Evolutionary conservation across 2,329 filamentous ascomycete species (phyloP).

Genomic region (Clonostachys rosea): DNA sequence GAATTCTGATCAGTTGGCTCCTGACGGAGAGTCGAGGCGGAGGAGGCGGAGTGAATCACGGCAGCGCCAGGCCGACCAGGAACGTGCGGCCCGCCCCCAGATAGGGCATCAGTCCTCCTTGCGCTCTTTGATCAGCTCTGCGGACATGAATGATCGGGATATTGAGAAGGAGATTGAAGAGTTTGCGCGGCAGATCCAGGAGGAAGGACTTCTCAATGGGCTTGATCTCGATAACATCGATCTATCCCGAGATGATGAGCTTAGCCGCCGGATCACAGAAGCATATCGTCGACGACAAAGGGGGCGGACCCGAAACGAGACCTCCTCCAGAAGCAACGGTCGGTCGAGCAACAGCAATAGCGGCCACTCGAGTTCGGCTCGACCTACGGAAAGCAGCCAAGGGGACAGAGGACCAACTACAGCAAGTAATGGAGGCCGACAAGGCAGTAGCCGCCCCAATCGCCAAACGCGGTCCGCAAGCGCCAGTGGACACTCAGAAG

Average conservation of each 20-base stretch:
- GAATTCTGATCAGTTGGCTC: slow-evolving; percentile 27
- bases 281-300: slow-evolving; percentile 76
- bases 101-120: slow-evolving; percentile 74
- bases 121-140: slow-evolving; percentile 76
- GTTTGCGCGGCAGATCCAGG: slow-evolving; percentile 82
- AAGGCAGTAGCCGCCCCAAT: slow-evolving; percentile 27
- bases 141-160: slow-evolving; percentile 70
- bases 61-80: slow-evolving; percentile 59
- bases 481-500: slow-evolving; percentile 34
- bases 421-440: slow-evolving; percentile 13
- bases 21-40: slow-evolving; percentile 22
- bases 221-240: slow-evolving; percentile 87
- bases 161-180: slow-evolving; percentile 87
- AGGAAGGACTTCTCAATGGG: slow-evolving; percentile 82
- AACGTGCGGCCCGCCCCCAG: no score
- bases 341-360: slow-evolving; percentile 14
- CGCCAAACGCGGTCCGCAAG: slow-evolving; percentile 41
- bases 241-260: slow-evolving; percentile 77
- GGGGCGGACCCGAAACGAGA: slow-evolving; percentile 48
- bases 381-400: slow-evolving; percentile 7
- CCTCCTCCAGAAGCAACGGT: neutral
- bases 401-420: slow-evolving; percentile 19
- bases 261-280: slow-evolving; percentile 86
- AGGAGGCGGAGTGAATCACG: slow-evolving; percentile 39
- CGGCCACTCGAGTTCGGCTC: slow-evolving; percentile 22